Evolutionary conservation across 2,329 filamentous ascomycete species (phyloP).

Genomic region (Nakataea oryzae): DNA sequence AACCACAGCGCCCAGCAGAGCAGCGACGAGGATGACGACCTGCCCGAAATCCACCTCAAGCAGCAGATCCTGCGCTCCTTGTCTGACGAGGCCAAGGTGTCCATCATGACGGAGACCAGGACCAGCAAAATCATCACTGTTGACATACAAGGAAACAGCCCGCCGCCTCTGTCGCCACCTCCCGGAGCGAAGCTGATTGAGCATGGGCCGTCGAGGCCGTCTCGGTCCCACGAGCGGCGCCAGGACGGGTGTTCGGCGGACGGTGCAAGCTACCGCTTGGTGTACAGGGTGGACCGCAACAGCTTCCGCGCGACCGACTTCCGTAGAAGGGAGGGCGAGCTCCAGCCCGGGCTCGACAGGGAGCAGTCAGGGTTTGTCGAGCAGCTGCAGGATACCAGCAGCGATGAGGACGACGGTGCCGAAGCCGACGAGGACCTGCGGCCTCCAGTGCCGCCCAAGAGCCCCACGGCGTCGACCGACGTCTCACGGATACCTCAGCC

Average conservation of each 20-base stretch:
- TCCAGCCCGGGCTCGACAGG: constrained; percentile 1
- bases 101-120: constrained; percentile 47
- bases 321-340: constrained; percentile 15
- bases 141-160: constrained; percentile 45
- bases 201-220: constrained; percentile 20
- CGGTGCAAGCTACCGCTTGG: constrained; percentile 37
- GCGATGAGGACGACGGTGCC: constrained; percentile 4
- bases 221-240: not conserved
- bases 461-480: constrained; percentile 1
- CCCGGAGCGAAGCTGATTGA: constrained; percentile 50
- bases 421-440: constrained; percentile 1
- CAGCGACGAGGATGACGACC: constrained; percentile 28
- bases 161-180: constrained; percentile 40
- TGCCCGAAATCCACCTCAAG: constrained; percentile 35
- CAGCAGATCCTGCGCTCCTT: constrained; percentile 44
- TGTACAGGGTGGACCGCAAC: constrained; percentile 48
- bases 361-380: constrained; percentile 14
- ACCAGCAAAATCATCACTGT: constrained; percentile 56
- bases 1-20: constrained; percentile 17
- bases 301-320: constrained; percentile 24
- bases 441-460: constrained; percentile 8
- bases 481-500: not conserved
- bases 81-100: constrained; percentile 44
- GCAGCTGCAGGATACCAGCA: constrained; percentile 12
- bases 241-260: not conserved